Percentiles rank a stretch among this genome's conserved stretches.
Conservation (phyloP, 1,284 basidiomycete genomes). For the Puccinia polysora region DNA sequence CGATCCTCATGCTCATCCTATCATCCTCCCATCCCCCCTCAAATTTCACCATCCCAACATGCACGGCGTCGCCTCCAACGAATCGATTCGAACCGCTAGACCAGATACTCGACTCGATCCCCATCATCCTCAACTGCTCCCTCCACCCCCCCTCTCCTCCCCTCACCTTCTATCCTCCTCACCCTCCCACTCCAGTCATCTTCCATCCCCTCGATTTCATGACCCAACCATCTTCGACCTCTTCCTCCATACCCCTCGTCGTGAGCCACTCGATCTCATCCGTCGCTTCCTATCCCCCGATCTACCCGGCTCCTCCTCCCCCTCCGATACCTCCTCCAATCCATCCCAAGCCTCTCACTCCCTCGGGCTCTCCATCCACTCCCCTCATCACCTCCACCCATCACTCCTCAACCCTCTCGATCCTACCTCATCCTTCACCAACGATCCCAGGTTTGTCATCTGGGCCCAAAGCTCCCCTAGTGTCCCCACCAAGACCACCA, state of each 20-base stretch:
- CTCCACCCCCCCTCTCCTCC: no score
- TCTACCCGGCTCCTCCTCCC: background rate
- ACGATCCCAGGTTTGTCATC: slow-evolving; percentile 79
- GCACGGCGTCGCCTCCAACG: no score
- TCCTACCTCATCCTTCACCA: slow-evolving; percentile 47
- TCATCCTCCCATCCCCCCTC: background rate
- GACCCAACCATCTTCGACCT: slow-evolving; percentile 21
- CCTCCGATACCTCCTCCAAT: slow-evolving; percentile 14
- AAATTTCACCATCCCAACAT: slow-evolving; percentile 42
- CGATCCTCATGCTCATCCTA: slow-evolving; percentile 15
- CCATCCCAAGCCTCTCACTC: background rate
- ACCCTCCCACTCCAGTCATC: slow-evolving; percentile 1
- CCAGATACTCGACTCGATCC: no score
- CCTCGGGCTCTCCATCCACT: slow-evolving; percentile 12
- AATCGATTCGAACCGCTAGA: no score
- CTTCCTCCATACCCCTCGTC: slow-evolving; percentile 21
- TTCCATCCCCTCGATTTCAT: slow-evolving; percentile 19
- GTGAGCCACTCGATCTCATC: slow-evolving; percentile 43
- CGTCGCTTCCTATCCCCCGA: slow-evolving; percentile 19
- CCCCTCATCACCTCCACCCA: slow-evolving; percentile 56
- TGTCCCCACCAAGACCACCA: slow-evolving; percentile 8
- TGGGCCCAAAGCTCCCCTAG: slow-evolving; percentile 59
- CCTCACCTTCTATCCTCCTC: no score
- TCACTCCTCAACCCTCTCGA: background rate
- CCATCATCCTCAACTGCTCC: no score